Conservation (phyloP, 1,139 yeast species). For the Taphrina populina region DNA sequence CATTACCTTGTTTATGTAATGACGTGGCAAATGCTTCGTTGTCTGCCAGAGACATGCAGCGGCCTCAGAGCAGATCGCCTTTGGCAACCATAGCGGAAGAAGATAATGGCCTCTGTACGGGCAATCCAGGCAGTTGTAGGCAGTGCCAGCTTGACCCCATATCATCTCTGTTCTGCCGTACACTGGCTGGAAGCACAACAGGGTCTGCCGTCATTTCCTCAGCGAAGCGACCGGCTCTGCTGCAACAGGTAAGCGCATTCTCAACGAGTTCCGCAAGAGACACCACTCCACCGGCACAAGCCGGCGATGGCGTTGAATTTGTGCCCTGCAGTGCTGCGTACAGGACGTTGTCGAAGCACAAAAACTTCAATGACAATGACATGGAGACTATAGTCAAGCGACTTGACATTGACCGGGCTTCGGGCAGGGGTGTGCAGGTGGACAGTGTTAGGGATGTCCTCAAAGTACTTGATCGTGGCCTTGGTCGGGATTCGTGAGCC, state of each 20-base stretch:
- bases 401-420: conserved; percentile 18
- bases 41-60: background rate
- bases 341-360: conserved; percentile 76
- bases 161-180: conserved; percentile 84
- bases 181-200: conserved; percentile 54
- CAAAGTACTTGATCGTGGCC: conserved; percentile 27
- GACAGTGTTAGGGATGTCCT: conserved; percentile 22
- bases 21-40: conserved; percentile 29
- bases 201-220: conserved; percentile 36
- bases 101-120: conserved; percentile 48
- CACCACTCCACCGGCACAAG: conserved; percentile 38
- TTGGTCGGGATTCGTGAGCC: conserved; percentile 12
- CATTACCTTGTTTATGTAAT: background rate
- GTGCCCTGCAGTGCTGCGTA: conserved; percentile 89
- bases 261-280: conserved; percentile 29
- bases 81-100: conserved; percentile 30
- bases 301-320: conserved; percentile 52
- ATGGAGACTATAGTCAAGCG: conserved; percentile 60
- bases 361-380: conserved; percentile 69
- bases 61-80: background rate
- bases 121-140: conserved; percentile 61
- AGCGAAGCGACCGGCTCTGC: conserved; percentile 37
- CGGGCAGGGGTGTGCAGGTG: conserved; percentile 24
- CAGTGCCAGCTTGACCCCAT: conserved; percentile 86
- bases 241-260: conserved; percentile 19